These are phyloP conservation scores for Purpureocillium lavendulum DNA, from an alignment of 2,329 filamentous ascomycete species.

Conservation along the genomic window DNA sequence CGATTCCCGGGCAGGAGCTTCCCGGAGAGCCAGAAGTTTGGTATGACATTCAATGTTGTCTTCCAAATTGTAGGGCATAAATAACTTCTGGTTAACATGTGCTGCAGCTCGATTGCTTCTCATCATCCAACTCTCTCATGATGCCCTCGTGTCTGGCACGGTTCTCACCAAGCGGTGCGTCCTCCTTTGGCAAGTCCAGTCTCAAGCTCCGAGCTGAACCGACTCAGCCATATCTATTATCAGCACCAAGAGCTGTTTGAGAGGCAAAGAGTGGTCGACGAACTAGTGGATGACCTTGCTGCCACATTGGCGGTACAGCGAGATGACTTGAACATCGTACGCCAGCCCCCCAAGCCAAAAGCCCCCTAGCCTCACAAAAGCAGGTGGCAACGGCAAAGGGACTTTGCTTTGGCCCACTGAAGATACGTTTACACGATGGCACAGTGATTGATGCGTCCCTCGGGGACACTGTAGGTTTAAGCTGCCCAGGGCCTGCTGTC, in stretches of 20 bases:
- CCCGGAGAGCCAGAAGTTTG: constrained; percentile 42
- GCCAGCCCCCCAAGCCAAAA: constrained; percentile 10
- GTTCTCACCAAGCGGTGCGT: constrained; percentile 53
- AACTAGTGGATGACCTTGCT: constrained; percentile 66
- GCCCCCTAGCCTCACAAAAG: constrained; percentile 7
- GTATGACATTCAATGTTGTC: constrained; percentile 23
- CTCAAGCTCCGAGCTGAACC: background rate
- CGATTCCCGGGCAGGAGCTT: constrained; percentile 39
- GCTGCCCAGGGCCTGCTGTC: background rate
- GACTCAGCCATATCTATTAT: constrained; percentile 67
- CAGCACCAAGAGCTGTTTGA: constrained; percentile 65
- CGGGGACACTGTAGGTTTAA: constrained; percentile 17
- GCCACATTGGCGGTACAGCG: constrained; percentile 58
- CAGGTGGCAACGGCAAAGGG: constrained; percentile 70
- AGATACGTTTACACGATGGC: constrained; percentile 35
- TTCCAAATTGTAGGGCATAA: background rate
- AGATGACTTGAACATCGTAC: constrained; percentile 61
- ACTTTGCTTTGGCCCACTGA: constrained; percentile 52
- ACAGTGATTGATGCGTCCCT: constrained; percentile 23
- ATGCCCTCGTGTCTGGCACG: constrained; percentile 45
- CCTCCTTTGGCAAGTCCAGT: background rate
- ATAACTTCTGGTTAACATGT: background rate
- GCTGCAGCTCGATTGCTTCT: constrained; percentile 44
- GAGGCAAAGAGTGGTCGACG: constrained; percentile 60
- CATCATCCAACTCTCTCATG: constrained; percentile 51